Evolutionary conservation across 1,139 yeast species (phyloP).

Genomic region (Meyerozyma smithsonii): DNA sequence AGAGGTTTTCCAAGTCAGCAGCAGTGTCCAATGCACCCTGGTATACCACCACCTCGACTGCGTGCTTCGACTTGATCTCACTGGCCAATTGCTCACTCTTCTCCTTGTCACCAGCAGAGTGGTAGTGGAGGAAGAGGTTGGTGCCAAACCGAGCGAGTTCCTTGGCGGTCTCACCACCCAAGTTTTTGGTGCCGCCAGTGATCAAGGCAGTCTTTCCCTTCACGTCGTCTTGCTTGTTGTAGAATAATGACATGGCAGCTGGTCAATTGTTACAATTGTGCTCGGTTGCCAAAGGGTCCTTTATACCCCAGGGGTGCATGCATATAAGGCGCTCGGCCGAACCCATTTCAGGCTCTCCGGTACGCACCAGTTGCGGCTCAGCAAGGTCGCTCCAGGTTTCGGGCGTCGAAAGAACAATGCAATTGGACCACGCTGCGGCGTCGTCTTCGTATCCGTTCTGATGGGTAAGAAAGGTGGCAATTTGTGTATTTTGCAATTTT

Average conservation of each 20-base stretch:
- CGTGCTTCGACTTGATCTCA: conserved; percentile 26
- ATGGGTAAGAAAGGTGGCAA: too few species aligned
- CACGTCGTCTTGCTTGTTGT: conserved; percentile 1
- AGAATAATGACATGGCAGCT: neutral
- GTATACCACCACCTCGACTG: conserved; percentile 37
- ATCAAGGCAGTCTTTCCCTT: conserved; percentile 53
- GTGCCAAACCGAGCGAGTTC: conserved; percentile 56
- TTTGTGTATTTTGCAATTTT: too few species aligned
- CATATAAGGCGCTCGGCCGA: neutral
- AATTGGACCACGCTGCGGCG: too few species aligned
- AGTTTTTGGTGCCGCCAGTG: conserved; percentile 64
- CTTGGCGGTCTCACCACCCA: conserved; percentile 54
- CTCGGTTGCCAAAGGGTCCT: too few species aligned
- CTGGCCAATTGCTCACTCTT: conserved; percentile 38
- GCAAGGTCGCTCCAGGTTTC: too few species aligned
- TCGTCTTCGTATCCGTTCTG: too few species aligned
- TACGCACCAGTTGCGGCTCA: too few species aligned
- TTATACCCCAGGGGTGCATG: neutral
- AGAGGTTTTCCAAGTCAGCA: conserved; percentile 37
- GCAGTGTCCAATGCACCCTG: conserved; percentile 46
- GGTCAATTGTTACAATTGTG: neutral
- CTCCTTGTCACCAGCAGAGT: conserved; percentile 35
- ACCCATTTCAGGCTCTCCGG: too few species aligned
- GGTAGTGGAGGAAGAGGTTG: conserved; percentile 53
- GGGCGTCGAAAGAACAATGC: too few species aligned